Conservation (phyloP, 495 filamentous ascomycete genomes). For the Aspergillus bridgeri region DNA sequence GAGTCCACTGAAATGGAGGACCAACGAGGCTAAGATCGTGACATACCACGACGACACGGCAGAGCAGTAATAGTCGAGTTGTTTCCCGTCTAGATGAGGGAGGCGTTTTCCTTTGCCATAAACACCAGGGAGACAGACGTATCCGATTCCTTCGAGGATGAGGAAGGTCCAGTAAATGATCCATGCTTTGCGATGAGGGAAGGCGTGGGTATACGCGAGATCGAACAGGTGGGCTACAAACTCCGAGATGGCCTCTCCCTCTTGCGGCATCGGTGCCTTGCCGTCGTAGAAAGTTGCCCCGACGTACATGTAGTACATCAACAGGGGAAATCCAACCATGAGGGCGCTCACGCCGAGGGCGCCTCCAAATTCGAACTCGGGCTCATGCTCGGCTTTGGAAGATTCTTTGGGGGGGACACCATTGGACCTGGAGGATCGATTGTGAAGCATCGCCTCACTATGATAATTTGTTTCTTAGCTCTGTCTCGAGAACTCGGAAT, state of each 20-base stretch:
- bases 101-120: constrained; percentile 77
- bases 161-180: constrained; percentile 84
- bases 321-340: constrained; percentile 82
- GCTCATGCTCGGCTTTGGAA: neutral
- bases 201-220: constrained; percentile 73
- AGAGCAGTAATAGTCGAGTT: constrained; percentile 86
- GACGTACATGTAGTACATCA: constrained; percentile 99
- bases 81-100: constrained; percentile 67
- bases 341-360: constrained; percentile 64
- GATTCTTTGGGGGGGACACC: neutral
- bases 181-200: constrained; percentile 72
- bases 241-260: constrained; percentile 55
- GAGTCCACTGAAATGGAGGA: constrained; percentile 68
- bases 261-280: constrained; percentile 61
- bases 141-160: constrained; percentile 67
- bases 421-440: neutral
- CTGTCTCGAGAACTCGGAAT: neutral
- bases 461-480: neutral
- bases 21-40: constrained; percentile 63
- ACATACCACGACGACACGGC: constrained; percentile 76
- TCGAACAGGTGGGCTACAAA: constrained; percentile 63
- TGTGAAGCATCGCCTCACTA: neutral
- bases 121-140: constrained; percentile 77
- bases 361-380: constrained; percentile 81
- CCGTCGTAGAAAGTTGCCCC: constrained; percentile 87